A percentile compares a stretch with the other conserved stretches of the same genome.
Evolutionary conservation across 441 rosid genomes (phyloP).

Genomic region (Theobroma grandiflorum): DNA sequence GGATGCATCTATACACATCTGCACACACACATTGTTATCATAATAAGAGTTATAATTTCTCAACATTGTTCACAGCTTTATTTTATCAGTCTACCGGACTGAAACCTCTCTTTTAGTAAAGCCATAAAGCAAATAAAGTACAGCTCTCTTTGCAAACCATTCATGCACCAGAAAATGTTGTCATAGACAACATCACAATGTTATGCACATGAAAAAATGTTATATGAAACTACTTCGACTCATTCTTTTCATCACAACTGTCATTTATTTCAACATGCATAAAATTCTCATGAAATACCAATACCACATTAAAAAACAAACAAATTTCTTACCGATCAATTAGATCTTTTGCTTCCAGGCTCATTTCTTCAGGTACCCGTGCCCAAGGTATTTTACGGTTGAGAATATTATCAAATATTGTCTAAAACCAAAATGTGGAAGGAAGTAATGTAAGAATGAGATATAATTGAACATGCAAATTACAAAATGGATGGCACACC

Average conservation of each 20-base stretch:
- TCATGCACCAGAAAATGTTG: background rate
- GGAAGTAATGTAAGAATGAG: conserved; percentile 27
- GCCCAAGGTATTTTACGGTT: conserved; percentile 99
- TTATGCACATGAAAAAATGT: background rate
- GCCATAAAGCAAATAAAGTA: conserved; percentile 2
- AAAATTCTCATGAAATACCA: conserved; percentile 8
- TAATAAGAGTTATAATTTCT: no score
- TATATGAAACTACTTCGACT: background rate
- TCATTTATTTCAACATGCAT: background rate
- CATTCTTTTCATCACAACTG: background rate
- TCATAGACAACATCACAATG: background rate
- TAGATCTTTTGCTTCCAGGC: conserved; percentile 85
- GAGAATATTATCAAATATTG: conserved; percentile 97
- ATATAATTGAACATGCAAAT: background rate
- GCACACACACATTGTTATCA: no score
- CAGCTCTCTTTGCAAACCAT: background rate
- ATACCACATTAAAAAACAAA: background rate
- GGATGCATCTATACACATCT: no score
- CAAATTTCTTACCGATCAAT: conserved; percentile 72
- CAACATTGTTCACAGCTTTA: background rate
- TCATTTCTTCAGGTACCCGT: conserved; percentile 83
- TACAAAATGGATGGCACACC: background rate
- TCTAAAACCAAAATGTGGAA: conserved; percentile 63
- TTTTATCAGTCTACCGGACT: background rate
- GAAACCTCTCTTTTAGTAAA: background rate